Conservation (phyloP, 257 asterid species). For the Buddleja alternifolia region DNA sequence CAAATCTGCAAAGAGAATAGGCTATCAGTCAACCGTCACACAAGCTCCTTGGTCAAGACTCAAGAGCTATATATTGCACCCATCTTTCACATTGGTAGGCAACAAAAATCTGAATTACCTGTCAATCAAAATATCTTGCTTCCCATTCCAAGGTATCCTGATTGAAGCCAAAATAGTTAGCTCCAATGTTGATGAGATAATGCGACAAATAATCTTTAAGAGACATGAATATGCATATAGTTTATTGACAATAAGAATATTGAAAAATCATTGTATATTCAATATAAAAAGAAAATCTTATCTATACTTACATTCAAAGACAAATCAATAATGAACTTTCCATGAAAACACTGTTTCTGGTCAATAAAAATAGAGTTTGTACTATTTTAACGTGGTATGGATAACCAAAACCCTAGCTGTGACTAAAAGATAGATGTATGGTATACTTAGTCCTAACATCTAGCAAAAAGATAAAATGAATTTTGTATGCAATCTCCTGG, state of each 20-base stretch:
- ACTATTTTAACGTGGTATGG: no score
- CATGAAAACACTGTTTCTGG: background rate
- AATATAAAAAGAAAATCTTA: background rate
- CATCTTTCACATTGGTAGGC: background rate
- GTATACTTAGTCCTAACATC: background rate
- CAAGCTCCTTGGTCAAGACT: conserved; percentile 11
- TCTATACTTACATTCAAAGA: background rate
- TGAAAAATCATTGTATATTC: background rate
- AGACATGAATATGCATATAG: background rate
- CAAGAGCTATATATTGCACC: conserved; percentile 11
- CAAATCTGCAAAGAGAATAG: conserved; percentile 66
- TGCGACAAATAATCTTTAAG: background rate
- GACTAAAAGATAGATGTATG: background rate
- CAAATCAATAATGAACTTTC: background rate
- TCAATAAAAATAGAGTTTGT: background rate
- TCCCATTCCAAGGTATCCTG: conserved; percentile 99
- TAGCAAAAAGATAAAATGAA: conserved; percentile 12
- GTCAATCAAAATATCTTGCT: conserved; percentile 89
- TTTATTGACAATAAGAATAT: background rate
- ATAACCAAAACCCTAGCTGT: background rate
- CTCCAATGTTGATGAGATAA: conserved; percentile 13
- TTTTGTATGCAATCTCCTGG: background rate
- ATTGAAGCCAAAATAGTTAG: conserved; percentile 34
- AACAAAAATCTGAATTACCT: conserved; percentile 51
- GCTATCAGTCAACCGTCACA: conserved; percentile 11